Base-by-base conservation (phyloP, 495 filamentous ascomycete species). In the Penicillium malachiteum region DNA sequence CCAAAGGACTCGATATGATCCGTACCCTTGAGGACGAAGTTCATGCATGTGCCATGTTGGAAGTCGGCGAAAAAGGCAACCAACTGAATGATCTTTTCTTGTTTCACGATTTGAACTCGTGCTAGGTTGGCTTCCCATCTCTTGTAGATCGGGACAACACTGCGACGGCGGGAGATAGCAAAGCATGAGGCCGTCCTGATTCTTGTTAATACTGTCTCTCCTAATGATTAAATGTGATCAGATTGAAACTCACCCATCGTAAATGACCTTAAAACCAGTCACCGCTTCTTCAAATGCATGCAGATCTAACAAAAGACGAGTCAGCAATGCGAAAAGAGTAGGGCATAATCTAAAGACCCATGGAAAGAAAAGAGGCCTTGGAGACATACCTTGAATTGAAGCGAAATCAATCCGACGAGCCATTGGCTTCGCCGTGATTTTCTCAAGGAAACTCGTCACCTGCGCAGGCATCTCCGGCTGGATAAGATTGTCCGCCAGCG, bases 91-190 rank as follows among this genome's bases (percentile, higher is more conserved):
- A 84, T 78, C 65, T 83, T 88, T 40, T 88, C 86, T 44, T 86
- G 86, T 51, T 82, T 78, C 18, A 96, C 81, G 37, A 96, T 74
- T 68, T 96, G 92, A 18, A 96, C 73, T 13, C 92, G 83, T 11
- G 88, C 87, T 33, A 76, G 72, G 10, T 75, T 81, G 2, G 91
- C 87, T 62, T 93, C 89, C 89, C 90, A 93, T 67, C 89, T 91
- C 73, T 96, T 95, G 71, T 92, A 85, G 47, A 93, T 90, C 0
- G 89, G 90, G n/a, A 93, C 88, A 18, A 94, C 87, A 82, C 88
- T 90, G 54, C 89, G 82, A 41, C 89, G 82, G n/a, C 90, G 88
- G 3, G 90, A 85, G 52, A 96, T 94, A 54, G 86, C 82, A 61
- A 95, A 91, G 4, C 81, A 85, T 0, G 81, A 74, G 9, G 87